These are phyloP conservation scores for Diaporthe batatas DNA, from an alignment of 2,329 filamentous ascomycete species.

Conservation along the genomic window DNA sequence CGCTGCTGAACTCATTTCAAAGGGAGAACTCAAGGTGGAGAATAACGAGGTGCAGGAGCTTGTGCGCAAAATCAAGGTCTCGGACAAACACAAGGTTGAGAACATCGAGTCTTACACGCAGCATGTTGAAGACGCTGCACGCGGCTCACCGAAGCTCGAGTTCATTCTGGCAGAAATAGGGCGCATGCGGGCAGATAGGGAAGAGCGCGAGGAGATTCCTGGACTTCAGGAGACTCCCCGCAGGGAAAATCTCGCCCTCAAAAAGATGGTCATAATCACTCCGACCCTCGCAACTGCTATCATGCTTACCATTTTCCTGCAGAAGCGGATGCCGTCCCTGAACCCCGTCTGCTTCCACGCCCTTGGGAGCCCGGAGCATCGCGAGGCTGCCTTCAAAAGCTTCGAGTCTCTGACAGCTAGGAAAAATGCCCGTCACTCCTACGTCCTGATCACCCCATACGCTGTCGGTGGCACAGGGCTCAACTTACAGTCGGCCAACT, in stretches of 20 bases:
- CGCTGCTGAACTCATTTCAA: not conserved
- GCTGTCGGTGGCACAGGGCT: not conserved
- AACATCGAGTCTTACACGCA: not conserved
- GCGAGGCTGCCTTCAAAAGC: not conserved
- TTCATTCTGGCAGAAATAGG: not conserved
- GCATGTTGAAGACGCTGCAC: not conserved
- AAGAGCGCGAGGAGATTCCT: not conserved
- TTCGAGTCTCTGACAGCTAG: not conserved
- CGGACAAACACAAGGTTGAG: not conserved
- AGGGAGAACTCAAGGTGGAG: not conserved
- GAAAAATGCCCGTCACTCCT: not conserved
- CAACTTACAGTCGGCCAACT: slow-evolving; percentile 14
- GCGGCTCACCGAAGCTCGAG: not conserved
- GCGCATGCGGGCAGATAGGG: not conserved
- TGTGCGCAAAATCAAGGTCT: not conserved
- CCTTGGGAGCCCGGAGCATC: not conserved
- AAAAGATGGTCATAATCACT: slow-evolving; percentile 15
- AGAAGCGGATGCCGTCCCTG: not conserved
- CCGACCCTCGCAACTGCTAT: not conserved
- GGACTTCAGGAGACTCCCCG: not conserved
- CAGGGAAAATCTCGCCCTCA: not conserved
- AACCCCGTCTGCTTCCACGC: not conserved
- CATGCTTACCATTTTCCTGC: not conserved
- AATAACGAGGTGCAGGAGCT: not conserved
- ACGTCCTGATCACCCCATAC: not conserved